phyloP scores from a whole-genome alignment of 768 basidiomycete species.

The Floccularia luteovirens region DNA sequence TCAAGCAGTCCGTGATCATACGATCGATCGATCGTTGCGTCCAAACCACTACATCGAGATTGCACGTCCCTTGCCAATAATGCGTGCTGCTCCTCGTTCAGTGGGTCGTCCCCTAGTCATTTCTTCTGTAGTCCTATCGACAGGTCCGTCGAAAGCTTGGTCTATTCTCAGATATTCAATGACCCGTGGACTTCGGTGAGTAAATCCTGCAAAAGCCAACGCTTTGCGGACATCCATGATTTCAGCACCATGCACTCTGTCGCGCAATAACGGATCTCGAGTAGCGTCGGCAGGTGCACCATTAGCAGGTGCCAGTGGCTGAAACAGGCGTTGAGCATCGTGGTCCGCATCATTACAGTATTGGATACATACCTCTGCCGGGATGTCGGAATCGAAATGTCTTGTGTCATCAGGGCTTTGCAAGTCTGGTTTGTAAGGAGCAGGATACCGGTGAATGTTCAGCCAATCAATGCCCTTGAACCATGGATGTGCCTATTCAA shows the following conservation, averaged over 20 bases:
- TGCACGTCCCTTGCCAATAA: conserved; percentile 66
- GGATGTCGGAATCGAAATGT: conserved; percentile 95
- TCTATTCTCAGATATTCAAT: conserved; percentile 74
- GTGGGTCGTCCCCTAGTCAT: conserved; percentile 58
- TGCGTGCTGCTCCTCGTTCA: conserved; percentile 53
- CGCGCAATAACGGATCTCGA: conserved; percentile 80
- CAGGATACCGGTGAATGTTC: conserved; percentile 74
- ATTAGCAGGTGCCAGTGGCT: conserved; percentile 88
- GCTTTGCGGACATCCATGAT: conserved; percentile 89
- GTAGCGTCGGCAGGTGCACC: conserved; percentile 80
- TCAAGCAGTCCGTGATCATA: too few species aligned
- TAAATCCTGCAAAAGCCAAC: conserved; percentile 86
- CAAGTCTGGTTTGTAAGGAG: conserved; percentile 89
- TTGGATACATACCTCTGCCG: conserved; percentile 59
- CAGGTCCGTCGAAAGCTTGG: conserved; percentile 46
- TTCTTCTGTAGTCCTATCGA: conserved; percentile 13
- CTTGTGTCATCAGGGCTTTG: conserved; percentile 78
- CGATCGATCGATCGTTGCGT: conserved; percentile 13
- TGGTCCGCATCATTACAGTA: conserved; percentile 14
- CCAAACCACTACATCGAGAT: conserved; percentile 62
- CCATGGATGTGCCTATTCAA: conserved; percentile 71
- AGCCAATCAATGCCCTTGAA: conserved; percentile 89
- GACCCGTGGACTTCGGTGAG: conserved; percentile 80
- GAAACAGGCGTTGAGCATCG: conserved; percentile 23
- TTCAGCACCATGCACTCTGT: conserved; percentile 79